These are phyloP conservation scores for Zygosaccharomyces siamensis DNA, from an alignment of 805 yeast genomes.

Conservation along the genomic window DNA sequence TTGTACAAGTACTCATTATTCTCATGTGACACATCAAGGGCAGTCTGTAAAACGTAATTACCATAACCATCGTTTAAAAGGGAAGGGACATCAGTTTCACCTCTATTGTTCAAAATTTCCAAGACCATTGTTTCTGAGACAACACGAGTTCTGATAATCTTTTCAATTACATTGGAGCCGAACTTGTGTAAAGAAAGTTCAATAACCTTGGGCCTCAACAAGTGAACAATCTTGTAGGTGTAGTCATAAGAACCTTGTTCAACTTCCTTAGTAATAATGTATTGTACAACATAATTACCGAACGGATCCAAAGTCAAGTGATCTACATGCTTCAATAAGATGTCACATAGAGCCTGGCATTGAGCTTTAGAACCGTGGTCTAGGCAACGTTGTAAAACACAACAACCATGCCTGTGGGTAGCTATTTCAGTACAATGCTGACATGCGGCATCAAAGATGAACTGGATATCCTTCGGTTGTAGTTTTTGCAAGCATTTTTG, in stretches of 20 bases:
- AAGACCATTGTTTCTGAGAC: conserved; percentile 45
- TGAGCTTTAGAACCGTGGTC: conserved; percentile 79
- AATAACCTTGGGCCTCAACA: conserved; percentile 34
- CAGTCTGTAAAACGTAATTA: conserved; percentile 91
- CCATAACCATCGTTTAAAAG: conserved; percentile 89
- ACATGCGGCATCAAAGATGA: conserved; percentile 83
- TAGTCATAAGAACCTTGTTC: conserved; percentile 31
- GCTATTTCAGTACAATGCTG: conserved; percentile 73
- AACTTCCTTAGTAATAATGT: conserved; percentile 55
- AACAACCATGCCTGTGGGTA: conserved; percentile 95
- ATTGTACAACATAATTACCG: conserved; percentile 96
- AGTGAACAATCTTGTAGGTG: conserved; percentile 33
- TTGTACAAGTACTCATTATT: conserved; percentile 41
- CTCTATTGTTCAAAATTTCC: conserved; percentile 40
- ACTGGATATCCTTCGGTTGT: conserved; percentile 64
- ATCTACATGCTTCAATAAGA: conserved; percentile 64
- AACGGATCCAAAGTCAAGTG: conserved; percentile 82
- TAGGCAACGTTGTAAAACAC: conserved; percentile 90
- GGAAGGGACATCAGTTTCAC: conserved; percentile 37
- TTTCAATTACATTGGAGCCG: conserved; percentile 91
- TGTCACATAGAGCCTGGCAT: conserved; percentile 57
- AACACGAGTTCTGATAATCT: conserved; percentile 55
- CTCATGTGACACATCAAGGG: conserved; percentile 54
- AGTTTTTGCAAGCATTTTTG: conserved; percentile 85
- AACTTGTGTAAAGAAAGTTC: conserved; percentile 78